Conservation (phyloP, 2,329 filamentous ascomycete species). For the Xylaria sp. region DNA sequence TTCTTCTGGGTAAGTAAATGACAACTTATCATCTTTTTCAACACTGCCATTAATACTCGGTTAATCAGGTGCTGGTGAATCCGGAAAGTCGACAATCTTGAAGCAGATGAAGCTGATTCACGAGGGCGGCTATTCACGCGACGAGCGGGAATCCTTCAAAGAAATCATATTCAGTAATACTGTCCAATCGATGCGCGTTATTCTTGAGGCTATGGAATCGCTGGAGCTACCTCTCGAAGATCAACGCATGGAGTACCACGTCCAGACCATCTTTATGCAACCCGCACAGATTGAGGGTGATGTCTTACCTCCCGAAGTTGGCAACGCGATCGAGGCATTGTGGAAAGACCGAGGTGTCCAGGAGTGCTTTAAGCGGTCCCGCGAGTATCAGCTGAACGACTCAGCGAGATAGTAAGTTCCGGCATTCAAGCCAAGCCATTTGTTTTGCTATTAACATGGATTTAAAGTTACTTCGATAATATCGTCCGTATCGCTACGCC, state of each 20-base stretch:
- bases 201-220: slow-evolving; percentile 76
- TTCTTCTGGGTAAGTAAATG: slow-evolving; percentile 85
- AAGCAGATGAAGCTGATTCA: slow-evolving; percentile 99
- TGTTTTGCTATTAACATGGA: slow-evolving; percentile 45
- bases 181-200: slow-evolving; percentile 76
- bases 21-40: background rate
- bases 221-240: slow-evolving; percentile 86
- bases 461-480: slow-evolving; percentile 85
- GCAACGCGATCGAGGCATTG: slow-evolving; percentile 88
- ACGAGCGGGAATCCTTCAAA: slow-evolving; percentile 78
- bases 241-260: slow-evolving; percentile 93
- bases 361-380: slow-evolving; percentile 93
- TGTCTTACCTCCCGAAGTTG: slow-evolving; percentile 92
- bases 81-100: slow-evolving; percentile 91
- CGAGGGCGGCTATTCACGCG: slow-evolving; percentile 97
- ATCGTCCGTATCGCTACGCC: slow-evolving; percentile 89
- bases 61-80: slow-evolving; percentile 89
- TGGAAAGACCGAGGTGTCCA: slow-evolving; percentile 95
- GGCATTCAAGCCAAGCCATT: background rate
- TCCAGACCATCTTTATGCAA: slow-evolving; percentile 99
- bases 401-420: slow-evolving; percentile 89
- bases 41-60: background rate
- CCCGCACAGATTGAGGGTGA: slow-evolving; percentile 96
- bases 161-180: slow-evolving; percentile 79
- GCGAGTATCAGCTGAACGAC: slow-evolving; percentile 96